Evolutionary conservation across 2,329 filamentous ascomycete genomes (phyloP), one percentile per base, ranked within the genome.

Genomic region (Westerdykella sp.): DNA sequence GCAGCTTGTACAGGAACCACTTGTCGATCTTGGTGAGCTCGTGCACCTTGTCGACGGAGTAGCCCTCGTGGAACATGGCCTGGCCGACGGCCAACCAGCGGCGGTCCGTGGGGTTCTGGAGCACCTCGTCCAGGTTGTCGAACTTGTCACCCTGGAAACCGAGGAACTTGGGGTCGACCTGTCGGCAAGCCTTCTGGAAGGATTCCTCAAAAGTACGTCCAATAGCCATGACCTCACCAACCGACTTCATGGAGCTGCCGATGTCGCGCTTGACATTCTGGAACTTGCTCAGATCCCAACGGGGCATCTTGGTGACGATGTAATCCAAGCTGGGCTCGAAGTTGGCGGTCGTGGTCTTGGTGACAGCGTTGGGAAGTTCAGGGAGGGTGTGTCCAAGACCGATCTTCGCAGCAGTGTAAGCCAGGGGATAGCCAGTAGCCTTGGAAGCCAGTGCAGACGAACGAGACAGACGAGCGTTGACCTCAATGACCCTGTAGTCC

Each of bases 161-260:
- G 51, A 91, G 72, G 66, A 87, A 97, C 60, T 79, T 81, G 55
- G 93, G 91, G 66, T 98, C 93, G 53, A 98, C 91, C 73, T 95
- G 88, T 47, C 93, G 87, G 64, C 96, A 95, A 50, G 93, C 93
- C 76, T 98, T 98, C 71, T 98, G 93, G 75, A 98, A 95, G 13
- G 89, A 95, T 73, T 98, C 93, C 72, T 98, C 93, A 59, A 97
- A 98, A 23, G 93, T 97, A 69, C 93, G 84, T 55, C 93, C 93
- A 60, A 98, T 97, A 52, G 93, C 93, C 93, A 98, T 98, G 47
- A 98, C 93, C 72, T 98, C 93, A 66, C 93, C 93, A 45, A 98
- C 90, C 18, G 90, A 96, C 76, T 97, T 98, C 93, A 98, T 98
- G 49, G 91, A 85, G 64, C 87, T 95, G 56, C 93, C 93, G 64